phyloP scores from a whole-genome alignment of 805 yeast genomes.

The Sugiyamaella smithiae region DNA sequence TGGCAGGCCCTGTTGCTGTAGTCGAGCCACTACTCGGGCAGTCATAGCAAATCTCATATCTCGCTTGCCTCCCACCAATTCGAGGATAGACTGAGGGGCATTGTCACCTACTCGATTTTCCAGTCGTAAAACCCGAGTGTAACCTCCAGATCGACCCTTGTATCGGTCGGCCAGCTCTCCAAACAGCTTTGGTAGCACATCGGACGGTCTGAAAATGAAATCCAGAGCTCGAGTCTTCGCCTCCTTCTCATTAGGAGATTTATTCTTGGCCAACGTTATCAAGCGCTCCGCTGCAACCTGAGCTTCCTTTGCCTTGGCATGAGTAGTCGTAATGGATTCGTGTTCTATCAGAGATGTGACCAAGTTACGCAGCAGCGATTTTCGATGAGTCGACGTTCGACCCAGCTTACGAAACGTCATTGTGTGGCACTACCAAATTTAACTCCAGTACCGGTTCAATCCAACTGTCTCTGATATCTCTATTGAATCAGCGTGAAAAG shows the following conservation, averaged over 20 bases:
- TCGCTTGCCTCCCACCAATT: conserved; percentile 71
- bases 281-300: conserved; percentile 61
- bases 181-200: conserved; percentile 61
- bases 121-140: conserved; percentile 75
- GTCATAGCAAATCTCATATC: conserved; percentile 74
- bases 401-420: conserved; percentile 33
- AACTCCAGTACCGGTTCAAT: too few relatives aligned
- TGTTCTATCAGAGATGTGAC: conserved; percentile 66
- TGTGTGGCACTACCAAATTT: not conserved
- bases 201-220: conserved; percentile 47
- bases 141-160: conserved; percentile 66
- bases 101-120: conserved; percentile 88
- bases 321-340: conserved; percentile 69
- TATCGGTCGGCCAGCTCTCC: conserved; percentile 65
- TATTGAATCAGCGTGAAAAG: too few relatives aligned
- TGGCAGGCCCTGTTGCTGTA: conserved; percentile 58
- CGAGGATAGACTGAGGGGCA: conserved; percentile 85
- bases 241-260: conserved; percentile 21
- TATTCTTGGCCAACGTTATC: conserved; percentile 55
- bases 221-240: conserved; percentile 37
- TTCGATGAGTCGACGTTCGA: conserved; percentile 50
- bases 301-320: conserved; percentile 70
- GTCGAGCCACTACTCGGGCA: conserved; percentile 83
- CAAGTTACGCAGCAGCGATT: conserved; percentile 59
- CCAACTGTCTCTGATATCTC: too few relatives aligned